Conservation (phyloP, 2,329 filamentous ascomycete species). For the Hyphodiscus sp. region DNA sequence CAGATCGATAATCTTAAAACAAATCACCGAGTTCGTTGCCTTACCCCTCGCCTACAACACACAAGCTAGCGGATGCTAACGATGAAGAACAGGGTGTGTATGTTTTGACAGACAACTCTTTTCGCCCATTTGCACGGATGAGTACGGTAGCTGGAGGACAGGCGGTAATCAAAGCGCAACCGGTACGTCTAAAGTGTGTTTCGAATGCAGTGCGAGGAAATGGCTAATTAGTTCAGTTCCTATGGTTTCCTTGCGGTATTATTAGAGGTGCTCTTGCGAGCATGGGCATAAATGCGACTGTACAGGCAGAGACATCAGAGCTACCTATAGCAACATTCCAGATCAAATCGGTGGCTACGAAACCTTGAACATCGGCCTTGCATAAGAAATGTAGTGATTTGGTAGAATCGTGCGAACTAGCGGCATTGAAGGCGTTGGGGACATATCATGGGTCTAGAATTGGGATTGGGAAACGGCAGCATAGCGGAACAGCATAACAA, state of each 20-base stretch:
- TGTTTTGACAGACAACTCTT: constrained; percentile 87
- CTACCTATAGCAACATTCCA: constrained; percentile 89
- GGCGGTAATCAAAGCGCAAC: constrained; percentile 68
- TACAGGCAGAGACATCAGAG: constrained; percentile 84
- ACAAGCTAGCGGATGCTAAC: constrained; percentile 2
- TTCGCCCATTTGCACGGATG: constrained; percentile 85
- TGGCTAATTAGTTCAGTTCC: constrained; percentile 50
- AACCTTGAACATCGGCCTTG: constrained; percentile 39
- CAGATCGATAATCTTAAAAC: constrained; percentile 99
- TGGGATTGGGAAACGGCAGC: neutral
- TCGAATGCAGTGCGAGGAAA: neutral
- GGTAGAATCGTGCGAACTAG: constrained; percentile 18
- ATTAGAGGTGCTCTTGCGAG: constrained; percentile 89
- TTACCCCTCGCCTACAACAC: neutral
- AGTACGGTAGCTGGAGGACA: constrained; percentile 71
- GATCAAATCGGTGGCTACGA: constrained; percentile 74
- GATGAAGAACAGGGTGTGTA: constrained; percentile 66
- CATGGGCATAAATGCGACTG: constrained; percentile 82
- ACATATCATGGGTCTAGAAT: neutral
- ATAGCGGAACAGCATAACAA: neutral
- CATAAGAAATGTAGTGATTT: neutral
- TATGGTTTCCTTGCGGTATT: constrained; percentile 93
- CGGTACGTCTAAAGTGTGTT: constrained; percentile 48
- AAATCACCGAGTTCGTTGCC: constrained; percentile 68
- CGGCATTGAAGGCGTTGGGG: constrained; percentile 23